Conservation (phyloP, 2,329 filamentous ascomycete species). For the Elsinoe australis region DNA sequence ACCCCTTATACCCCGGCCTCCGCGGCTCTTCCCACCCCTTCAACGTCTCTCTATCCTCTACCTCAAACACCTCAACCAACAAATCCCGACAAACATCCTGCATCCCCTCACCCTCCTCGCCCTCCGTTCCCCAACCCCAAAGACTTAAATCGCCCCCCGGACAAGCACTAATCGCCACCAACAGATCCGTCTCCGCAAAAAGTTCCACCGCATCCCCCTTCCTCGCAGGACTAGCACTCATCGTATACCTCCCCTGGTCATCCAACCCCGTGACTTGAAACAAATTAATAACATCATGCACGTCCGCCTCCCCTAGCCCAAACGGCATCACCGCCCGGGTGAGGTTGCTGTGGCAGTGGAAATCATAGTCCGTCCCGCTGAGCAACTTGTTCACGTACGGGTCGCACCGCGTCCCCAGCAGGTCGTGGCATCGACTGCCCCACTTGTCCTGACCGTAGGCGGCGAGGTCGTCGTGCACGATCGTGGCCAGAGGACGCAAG, state of each 20-base stretch:
- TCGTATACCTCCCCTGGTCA: slow-evolving; percentile 65
- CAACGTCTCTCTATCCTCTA: slow-evolving; percentile 44
- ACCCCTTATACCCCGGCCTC: slow-evolving; percentile 54
- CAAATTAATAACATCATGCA: slow-evolving; percentile 79
- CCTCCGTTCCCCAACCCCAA: slow-evolving; percentile 67
- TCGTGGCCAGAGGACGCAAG: slow-evolving; percentile 65
- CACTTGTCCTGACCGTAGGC: slow-evolving; percentile 36
- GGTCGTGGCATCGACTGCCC: slow-evolving; percentile 65
- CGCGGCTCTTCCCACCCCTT: slow-evolving; percentile 57
- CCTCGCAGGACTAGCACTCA: slow-evolving; percentile 54
- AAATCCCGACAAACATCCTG: slow-evolving; percentile 64
- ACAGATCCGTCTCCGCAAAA: slow-evolving; percentile 68
- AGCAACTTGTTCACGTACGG: slow-evolving; percentile 74
- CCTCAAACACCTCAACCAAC: slow-evolving; percentile 62
- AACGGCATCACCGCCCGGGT: slow-evolving; percentile 61
- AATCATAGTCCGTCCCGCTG: slow-evolving; percentile 64
- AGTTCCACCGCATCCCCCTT: slow-evolving; percentile 62
- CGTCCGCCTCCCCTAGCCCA: slow-evolving; percentile 44
- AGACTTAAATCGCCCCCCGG: slow-evolving; percentile 72
- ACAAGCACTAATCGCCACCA: slow-evolving; percentile 61
- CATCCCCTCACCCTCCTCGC: slow-evolving; percentile 54
- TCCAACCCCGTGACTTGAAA: slow-evolving; percentile 80
- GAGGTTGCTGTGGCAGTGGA: slow-evolving; percentile 77
- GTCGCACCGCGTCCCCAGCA: slow-evolving; percentile 76
- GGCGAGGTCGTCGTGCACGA: slow-evolving; percentile 56